Conservation (phyloP, 2,329 filamentous ascomycete genomes). For the Pestalotiopsis sp. region DNA sequence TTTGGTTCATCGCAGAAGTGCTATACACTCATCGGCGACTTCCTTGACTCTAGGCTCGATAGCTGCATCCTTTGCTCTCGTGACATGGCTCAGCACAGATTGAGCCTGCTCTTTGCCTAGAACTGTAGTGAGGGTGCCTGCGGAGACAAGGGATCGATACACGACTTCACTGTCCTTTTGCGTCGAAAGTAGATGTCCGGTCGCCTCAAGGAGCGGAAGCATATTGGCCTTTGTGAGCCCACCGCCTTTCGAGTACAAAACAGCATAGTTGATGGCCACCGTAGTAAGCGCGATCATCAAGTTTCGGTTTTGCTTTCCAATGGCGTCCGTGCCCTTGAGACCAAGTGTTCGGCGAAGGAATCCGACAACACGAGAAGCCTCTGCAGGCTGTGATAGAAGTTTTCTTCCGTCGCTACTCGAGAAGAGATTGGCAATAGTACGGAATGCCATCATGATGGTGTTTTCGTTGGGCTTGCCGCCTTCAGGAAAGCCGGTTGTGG, state of each 20-base stretch:
- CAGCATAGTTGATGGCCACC: slow-evolving; percentile 81
- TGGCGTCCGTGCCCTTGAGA: slow-evolving; percentile 45
- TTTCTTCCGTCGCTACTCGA: slow-evolving; percentile 71
- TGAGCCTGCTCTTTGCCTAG: slow-evolving; percentile 49
- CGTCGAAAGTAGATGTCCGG: slow-evolving; percentile 64
- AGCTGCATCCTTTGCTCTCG: slow-evolving; percentile 44
- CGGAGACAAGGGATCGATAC: slow-evolving; percentile 79
- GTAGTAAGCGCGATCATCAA: slow-evolving; percentile 82
- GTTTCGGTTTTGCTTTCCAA: slow-evolving; percentile 71
- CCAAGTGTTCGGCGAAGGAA: slow-evolving; percentile 67
- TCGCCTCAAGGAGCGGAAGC: slow-evolving; percentile 58
- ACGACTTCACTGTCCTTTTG: slow-evolving; percentile 81
- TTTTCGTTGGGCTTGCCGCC: slow-evolving; percentile 68
- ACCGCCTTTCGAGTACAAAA: slow-evolving; percentile 60
- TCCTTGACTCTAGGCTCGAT: slow-evolving; percentile 50
- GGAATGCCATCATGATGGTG: slow-evolving; percentile 83
- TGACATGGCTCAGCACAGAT: slow-evolving; percentile 45
- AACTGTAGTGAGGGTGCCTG: slow-evolving; percentile 75
- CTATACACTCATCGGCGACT: slow-evolving; percentile 49
- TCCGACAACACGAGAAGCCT: slow-evolving; percentile 59
- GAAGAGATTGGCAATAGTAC: slow-evolving; percentile 84
- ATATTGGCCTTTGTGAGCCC: slow-evolving; percentile 41
- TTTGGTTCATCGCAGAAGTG: slow-evolving; percentile 29
- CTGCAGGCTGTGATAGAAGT: slow-evolving; percentile 59
- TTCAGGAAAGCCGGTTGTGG: slow-evolving; percentile 52